Base-by-base conservation (phyloP, 2,329 filamentous ascomycete species). In the Fusarium chaquense region DNA sequence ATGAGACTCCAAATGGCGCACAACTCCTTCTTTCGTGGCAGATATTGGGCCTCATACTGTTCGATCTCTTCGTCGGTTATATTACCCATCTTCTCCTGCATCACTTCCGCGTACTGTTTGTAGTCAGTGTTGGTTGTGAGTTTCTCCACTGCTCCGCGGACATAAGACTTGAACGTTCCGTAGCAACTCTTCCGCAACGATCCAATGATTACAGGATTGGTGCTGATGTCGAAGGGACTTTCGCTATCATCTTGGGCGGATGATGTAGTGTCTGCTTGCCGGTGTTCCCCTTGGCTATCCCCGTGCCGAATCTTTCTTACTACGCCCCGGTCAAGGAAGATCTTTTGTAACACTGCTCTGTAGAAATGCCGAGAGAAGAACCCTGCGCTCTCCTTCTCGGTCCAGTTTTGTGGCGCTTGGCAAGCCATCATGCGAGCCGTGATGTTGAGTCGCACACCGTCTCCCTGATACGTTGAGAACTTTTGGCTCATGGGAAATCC, bases 371-470 rank as follows among this genome's bases (percentile, higher is more conserved):
- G 88, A 0, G 90, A 93, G 83, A 99, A 98, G 82, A 98, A 99
- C 10, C 84, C 85, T 53, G 94, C 91, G 77, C 93, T 97, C 65
- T 97, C 94, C 30, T 86, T 83, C 26, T 85, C 83, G 3, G 91
- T 92, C 96, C 96, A 99, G 82, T 99, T 99, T 63, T 90, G 86
- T 2, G 96, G 94, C 10, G 96, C 96, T 81, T 99, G 96, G 51
- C 97, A 94, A 4, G 95, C 95, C 95, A 98, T 98, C 91, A 97
- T 97, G 45, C 96, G 89, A 1, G 96, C 94, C 6, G 96, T 99
- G 76, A 98, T 97, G 79, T 99, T 98, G 60, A 98, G 85, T 26
- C 93, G 87, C 47, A 98, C 85, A 4, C 94, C 93, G 11, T 84
- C 83, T 18, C 80, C 82, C 22, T 83, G 79, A 72, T 91, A 87